Conservation (phyloP, 805 yeast species). For the Alloascoidea hylecoeti region DNA sequence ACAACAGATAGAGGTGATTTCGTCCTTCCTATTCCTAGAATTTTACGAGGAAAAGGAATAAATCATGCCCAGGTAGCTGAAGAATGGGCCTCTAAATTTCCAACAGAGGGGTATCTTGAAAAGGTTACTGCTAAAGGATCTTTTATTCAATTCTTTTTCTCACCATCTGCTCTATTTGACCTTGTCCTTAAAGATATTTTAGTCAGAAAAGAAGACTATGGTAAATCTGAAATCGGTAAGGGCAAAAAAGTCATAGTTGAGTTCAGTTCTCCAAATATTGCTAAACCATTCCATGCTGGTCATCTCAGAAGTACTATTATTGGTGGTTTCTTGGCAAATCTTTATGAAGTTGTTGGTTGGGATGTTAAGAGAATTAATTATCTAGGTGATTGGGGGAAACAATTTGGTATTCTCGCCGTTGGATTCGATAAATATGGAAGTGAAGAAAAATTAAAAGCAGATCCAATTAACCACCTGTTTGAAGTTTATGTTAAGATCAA, state of each 20-base stretch:
- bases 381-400: constrained; percentile 99
- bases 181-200: constrained; percentile 61
- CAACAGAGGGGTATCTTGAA: constrained; percentile 52
- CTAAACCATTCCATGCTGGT: constrained; percentile 99
- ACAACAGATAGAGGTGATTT: constrained; percentile 88
- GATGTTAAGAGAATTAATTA: constrained; percentile 87
- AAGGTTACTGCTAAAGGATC: constrained; percentile 78
- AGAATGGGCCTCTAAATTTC: constrained; percentile 71
- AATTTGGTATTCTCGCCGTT: constrained; percentile 89
- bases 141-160: constrained; percentile 80
- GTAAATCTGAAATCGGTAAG: constrained; percentile 59
- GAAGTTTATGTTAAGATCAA: constrained; percentile 86
- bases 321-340: constrained; percentile 87
- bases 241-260: constrained; percentile 69
- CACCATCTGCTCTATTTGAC: constrained; percentile 48
- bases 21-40: constrained; percentile 82
- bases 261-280: constrained; percentile 96
- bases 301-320: constrained; percentile 95
- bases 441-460: constrained; percentile 51
- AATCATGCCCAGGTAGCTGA: constrained; percentile 62
- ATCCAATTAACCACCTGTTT: constrained; percentile 90
- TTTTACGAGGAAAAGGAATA: constrained; percentile 68
- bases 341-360: constrained; percentile 87
- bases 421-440: constrained; percentile 82
- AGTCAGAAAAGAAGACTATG: constrained; percentile 44